phyloP scores from a whole-genome alignment of 2,329 filamentous ascomycete genomes.

The Nemania abortiva region DNA sequence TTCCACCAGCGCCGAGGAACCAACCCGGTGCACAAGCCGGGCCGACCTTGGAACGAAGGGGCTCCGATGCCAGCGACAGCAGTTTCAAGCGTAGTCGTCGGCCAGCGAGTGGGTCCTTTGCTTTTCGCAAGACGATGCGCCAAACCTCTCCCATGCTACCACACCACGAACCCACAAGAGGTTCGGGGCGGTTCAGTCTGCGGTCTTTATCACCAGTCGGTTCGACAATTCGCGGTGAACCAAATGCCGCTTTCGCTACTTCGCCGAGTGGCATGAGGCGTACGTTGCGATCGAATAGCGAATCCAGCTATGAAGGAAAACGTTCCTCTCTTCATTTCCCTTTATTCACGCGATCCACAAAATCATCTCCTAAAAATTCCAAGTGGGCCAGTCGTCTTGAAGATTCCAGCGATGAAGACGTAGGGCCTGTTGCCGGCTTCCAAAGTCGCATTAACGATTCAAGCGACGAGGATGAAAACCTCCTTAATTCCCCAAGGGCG shows the following conservation, averaged over 20 bases:
- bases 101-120: constrained; percentile 61
- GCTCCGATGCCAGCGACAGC: constrained; percentile 79
- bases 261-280: constrained; percentile 57
- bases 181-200: constrained; percentile 75
- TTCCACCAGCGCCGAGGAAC: constrained; percentile 27
- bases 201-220: constrained; percentile 77
- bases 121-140: constrained; percentile 82
- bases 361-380: constrained; percentile 44
- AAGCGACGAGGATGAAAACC: constrained; percentile 71
- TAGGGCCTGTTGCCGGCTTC: constrained; percentile 55
- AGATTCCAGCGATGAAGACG: constrained; percentile 73
- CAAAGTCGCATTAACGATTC: constrained; percentile 76
- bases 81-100: constrained; percentile 79
- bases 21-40: constrained; percentile 31
- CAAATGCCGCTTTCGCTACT: constrained; percentile 56
- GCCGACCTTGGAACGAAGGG: constrained; percentile 62
- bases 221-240: constrained; percentile 62
- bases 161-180: constrained; percentile 54
- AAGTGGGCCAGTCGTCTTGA: constrained; percentile 63
- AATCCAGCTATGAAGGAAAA: constrained; percentile 53
- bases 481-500: constrained; percentile 51
- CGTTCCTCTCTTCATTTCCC: constrained; percentile 57
- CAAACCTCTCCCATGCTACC: constrained; percentile 54
- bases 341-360: constrained; percentile 58
- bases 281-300: constrained; percentile 58